Base-by-base conservation (phyloP, 2,329 filamentous ascomycete genomes). In the Arthroderma sp. region DNA sequence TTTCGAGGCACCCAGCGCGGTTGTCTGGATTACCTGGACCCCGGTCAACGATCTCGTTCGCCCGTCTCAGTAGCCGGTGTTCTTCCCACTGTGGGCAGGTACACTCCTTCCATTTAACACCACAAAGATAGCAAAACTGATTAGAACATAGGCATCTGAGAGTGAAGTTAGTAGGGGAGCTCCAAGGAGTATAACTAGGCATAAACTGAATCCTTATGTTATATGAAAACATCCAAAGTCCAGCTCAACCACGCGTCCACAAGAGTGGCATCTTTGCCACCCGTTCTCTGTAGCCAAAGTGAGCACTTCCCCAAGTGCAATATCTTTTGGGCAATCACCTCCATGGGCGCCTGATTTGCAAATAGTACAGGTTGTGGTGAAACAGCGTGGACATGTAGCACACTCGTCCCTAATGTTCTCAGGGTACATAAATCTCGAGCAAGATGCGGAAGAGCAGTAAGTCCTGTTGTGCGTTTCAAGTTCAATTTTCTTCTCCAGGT, bases 201-300 rank as follows among this genome's bases (percentile, higher is more conserved):
- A 11, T 41, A 13, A 31, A 7, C 7, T 7, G 17, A 41, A 25
- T 33, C 76, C 77, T 64, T 61, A 83, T 80, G 60, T 79, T 2
- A 83, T 83, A 55, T 83, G 81, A 54, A 78, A 71, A 59, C 81
- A 83, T 1, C 81, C 81, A 0, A 37, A n/a, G 0, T 64, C 31
- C 0, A 81, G 66, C 65, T 82, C 79, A 0, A 84, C 71, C 11
- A 83, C 35, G 0, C 69, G 59, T 1, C 60, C 62, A 61, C 81
- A 84, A 0, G 60, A 57, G 2, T 63, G 65, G 58, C 81, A 84
- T 1, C 74, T 68, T 64, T 79, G 75, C 81, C 81, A 84, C 0
- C 73, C 71, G 2, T 77, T 66, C 2, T 70, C 59, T 0, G 61
- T 57, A 0, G 77, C 79, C 0, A 76, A 51, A 0, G 64, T 56